Base-by-base conservation (phyloP, 352 stramenopile genomes). In the Phytopythium cucurbitacearum region DNA sequence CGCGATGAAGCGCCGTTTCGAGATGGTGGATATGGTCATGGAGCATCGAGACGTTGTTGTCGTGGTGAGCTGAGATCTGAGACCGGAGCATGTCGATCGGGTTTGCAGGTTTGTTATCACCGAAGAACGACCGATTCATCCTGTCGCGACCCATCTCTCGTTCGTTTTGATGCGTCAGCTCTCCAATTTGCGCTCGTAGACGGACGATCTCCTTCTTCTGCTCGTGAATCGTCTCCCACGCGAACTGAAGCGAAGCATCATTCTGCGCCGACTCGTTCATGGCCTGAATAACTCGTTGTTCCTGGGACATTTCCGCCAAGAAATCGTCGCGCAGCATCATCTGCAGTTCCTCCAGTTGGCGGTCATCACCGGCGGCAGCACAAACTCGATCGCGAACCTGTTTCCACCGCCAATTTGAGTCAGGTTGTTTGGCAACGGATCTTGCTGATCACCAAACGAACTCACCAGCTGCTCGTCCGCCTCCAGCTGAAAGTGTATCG, bases 141-240 rank as follows among this genome's bases (percentile, higher is more conserved):
- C 8, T 28, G 21, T 28, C 21, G 21, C 7, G 5, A 4, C 4
- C 11, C 3, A 12, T 11, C 44, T 9, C 4, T 21, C 32, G 4
- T 11, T 55, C 3, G 41, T 47, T 7, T 44, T 56, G 15, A 45
- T 44, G 3, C 42, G 70, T 65, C 47, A 82, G 56, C 39, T 74
- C 64, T 3, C 84, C 62, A 34, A 80, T 85, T 45, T 85, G 64
- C 1, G 69, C 71, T 8, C 76, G 73, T 12, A 89, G 71, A 5
- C 78, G 75, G 15, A 81, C 68, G 7, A 89, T 75, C 49, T 89
- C 71, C 47, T 80, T 71, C 62, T 87, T 89, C 40, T 89, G 78
- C 35, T 83, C 78, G 37, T 87, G 69, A 39, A 89, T 87, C 28
- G 78, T 89, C 34, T 89, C 78, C 75, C 75, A 89, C 7, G 75